Percentiles rank a stretch among this genome's conserved stretches.
phyloP scores from a whole-genome alignment of 2,329 filamentous ascomycete species.

The Grosmannia serpens region DNA sequence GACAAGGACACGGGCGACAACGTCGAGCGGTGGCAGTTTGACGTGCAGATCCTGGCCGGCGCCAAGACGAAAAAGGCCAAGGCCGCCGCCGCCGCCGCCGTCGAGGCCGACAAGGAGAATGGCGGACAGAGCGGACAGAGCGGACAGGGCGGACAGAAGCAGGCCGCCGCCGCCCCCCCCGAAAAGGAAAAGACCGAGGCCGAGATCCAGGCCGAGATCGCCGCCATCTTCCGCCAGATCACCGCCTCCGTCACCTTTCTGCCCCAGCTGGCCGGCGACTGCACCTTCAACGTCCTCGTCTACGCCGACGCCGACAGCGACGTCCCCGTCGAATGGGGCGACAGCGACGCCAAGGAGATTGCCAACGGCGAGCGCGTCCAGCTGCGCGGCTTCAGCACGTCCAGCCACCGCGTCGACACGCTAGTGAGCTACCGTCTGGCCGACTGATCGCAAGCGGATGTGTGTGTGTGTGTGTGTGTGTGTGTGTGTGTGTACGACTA shows the following conservation, averaged over 20 bases:
- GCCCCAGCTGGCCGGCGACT: conserved; percentile 85
- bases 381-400: conserved; percentile 89
- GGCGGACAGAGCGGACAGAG: conserved; percentile 19
- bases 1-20: conserved; percentile 95
- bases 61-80: conserved; percentile 23
- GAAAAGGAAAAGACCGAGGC: conserved; percentile 91
- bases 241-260: conserved; percentile 95
- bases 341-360: conserved; percentile 97
- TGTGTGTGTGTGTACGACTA: background rate
- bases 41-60: conserved; percentile 35
- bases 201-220: conserved; percentile 92
- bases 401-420: conserved; percentile 87
- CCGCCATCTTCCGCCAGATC: conserved; percentile 94
- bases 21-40: conserved; percentile 96
- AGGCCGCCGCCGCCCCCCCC: conserved; percentile 20
- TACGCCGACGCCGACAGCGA: conserved; percentile 96
- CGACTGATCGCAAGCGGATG: conserved; percentile 16
- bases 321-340: conserved; percentile 95
- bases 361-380: conserved; percentile 89
- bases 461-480: background rate
- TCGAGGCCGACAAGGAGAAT: conserved; percentile 19
- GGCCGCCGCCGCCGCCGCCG: conserved; percentile 19
- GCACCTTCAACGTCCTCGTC: conserved; percentile 96
- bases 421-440: conserved; percentile 77
- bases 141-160: conserved; percentile 21